phyloP scores from a whole-genome alignment of 2,329 filamentous ascomycete genomes.

The Fusarium pininemorale region DNA sequence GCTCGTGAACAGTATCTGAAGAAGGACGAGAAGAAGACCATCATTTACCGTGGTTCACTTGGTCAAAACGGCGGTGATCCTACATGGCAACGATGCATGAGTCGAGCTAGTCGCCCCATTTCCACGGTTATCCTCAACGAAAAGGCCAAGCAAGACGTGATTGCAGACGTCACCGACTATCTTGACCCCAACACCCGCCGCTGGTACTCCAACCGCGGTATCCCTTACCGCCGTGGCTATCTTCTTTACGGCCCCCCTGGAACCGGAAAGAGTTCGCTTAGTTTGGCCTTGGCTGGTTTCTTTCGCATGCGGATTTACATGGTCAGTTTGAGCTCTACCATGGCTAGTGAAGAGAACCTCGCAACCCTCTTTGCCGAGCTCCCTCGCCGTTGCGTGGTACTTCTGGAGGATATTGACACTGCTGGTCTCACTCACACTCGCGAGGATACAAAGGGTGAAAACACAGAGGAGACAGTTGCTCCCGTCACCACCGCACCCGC shows the following conservation, averaged over 20 bases:
- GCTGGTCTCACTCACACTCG: slow-evolving; percentile 73
- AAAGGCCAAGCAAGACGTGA: slow-evolving; percentile 65
- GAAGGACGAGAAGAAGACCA: slow-evolving; percentile 69
- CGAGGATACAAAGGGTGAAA: slow-evolving; percentile 48
- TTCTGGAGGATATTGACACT: slow-evolving; percentile 80
- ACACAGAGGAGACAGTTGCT: slow-evolving; percentile 31
- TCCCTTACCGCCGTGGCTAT: slow-evolving; percentile 86
- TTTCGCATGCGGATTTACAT: slow-evolving; percentile 79
- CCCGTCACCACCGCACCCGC: slow-evolving; percentile 5
- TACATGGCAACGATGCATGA: slow-evolving; percentile 70
- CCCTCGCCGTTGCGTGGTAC: slow-evolving; percentile 74
- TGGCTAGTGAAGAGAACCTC: slow-evolving; percentile 72
- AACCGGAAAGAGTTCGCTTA: slow-evolving; percentile 80
- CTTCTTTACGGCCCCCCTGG: slow-evolving; percentile 83
- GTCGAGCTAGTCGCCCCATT: slow-evolving; percentile 67
- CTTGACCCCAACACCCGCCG: slow-evolving; percentile 68
- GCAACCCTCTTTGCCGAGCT: slow-evolving; percentile 71
- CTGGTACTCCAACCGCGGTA: slow-evolving; percentile 88
- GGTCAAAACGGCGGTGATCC: slow-evolving; percentile 54
- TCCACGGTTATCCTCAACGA: slow-evolving; percentile 73
- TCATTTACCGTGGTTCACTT: slow-evolving; percentile 69
- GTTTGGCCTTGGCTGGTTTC: slow-evolving; percentile 74
- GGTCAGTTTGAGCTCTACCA: slow-evolving; percentile 70
- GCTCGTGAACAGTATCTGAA: slow-evolving; percentile 64
- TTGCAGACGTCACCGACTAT: slow-evolving; percentile 71